Conservation (phyloP, 2,329 filamentous ascomycete genomes). For the Aureobasidium leucospermi region DNA sequence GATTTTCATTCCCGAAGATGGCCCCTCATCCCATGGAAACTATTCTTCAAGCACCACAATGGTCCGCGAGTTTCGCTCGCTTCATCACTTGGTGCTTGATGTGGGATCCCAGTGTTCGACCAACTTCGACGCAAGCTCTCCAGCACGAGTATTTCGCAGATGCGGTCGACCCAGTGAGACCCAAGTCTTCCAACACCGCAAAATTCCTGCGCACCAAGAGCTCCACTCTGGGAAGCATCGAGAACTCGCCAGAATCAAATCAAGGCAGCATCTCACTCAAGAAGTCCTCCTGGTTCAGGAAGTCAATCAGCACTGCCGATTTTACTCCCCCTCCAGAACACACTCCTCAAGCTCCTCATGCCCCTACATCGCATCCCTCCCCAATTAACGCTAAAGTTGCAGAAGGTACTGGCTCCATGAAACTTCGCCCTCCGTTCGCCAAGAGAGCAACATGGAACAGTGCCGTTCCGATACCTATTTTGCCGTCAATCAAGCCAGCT, state of each 20-base stretch:
- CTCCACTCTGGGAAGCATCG: slow-evolving; percentile 66
- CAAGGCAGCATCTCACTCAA: slow-evolving; percentile 61
- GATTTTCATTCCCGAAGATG: slow-evolving; percentile 99
- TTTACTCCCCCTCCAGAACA: slow-evolving; percentile 58
- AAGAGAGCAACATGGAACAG: slow-evolving; percentile 95
- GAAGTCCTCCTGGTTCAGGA: slow-evolving; percentile 86
- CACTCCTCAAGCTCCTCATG: slow-evolving; percentile 32
- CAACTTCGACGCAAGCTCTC: slow-evolving; percentile 88
- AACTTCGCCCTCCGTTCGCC: slow-evolving; percentile 51
- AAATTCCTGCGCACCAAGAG: slow-evolving; percentile 82
- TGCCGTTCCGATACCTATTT: slow-evolving; percentile 88
- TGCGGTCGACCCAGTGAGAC: slow-evolving; percentile 81
- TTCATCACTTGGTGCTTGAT: slow-evolving; percentile 98
- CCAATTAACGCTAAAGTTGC: slow-evolving; percentile 38
- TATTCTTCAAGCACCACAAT: slow-evolving; percentile 81
- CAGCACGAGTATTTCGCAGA: slow-evolving; percentile 92
- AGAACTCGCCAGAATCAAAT: slow-evolving; percentile 53
- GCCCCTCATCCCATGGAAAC: slow-evolving; percentile 94
- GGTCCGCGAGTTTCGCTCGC: slow-evolving; percentile 78
- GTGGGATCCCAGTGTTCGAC: slow-evolving; percentile 92
- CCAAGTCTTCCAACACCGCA: slow-evolving; percentile 85
- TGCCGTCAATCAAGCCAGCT: slow-evolving; percentile 88
- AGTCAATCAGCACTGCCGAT: slow-evolving; percentile 79
- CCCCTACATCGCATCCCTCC: slow-evolving; percentile 30
- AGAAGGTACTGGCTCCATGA: slow-evolving; percentile 38